Evolutionary conservation across 2,329 filamentous ascomycete genomes (phyloP).

Genomic region (Colletotrichum truncatum): DNA sequence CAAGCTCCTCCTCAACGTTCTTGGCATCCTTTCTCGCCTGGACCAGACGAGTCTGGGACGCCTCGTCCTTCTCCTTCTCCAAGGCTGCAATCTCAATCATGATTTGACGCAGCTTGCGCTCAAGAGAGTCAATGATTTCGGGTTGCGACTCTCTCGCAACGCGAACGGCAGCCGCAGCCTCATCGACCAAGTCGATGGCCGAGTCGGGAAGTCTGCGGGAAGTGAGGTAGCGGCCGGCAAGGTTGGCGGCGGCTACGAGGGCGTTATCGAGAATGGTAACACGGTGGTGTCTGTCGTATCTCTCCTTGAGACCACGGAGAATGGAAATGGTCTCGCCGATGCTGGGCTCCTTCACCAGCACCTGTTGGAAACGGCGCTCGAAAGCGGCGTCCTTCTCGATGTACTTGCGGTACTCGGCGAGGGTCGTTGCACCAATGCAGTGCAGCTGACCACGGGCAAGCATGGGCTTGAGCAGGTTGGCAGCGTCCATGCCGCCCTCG

Average conservation of each 20-base stretch:
- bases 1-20: slow-evolving; percentile 92
- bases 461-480: slow-evolving; percentile 98
- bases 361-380: slow-evolving; percentile 98
- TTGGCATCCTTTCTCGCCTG: slow-evolving; percentile 90
- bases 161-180: slow-evolving; percentile 94
- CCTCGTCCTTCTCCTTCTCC: slow-evolving; percentile 92
- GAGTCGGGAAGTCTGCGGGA: slow-evolving; percentile 92
- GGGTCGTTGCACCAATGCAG: slow-evolving; percentile 96
- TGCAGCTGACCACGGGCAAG: slow-evolving; percentile 95
- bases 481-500: slow-evolving; percentile 98
- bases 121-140: slow-evolving; percentile 93
- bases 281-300: slow-evolving; percentile 98
- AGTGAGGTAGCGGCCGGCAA: slow-evolving; percentile 94
- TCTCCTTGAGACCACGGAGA: slow-evolving; percentile 96
- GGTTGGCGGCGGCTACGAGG: slow-evolving; percentile 88
- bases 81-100: slow-evolving; percentile 98
- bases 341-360: slow-evolving; percentile 92
- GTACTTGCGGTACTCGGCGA: slow-evolving; percentile 97
- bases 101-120: slow-evolving; percentile 88
- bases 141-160: slow-evolving; percentile 97
- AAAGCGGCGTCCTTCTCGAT: slow-evolving; percentile 99
- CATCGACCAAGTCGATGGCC: slow-evolving; percentile 94
- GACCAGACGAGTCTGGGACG: slow-evolving; percentile 83
- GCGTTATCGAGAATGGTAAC: slow-evolving; percentile 96
- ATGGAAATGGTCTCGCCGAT: slow-evolving; percentile 95